Conservation (phyloP, 2,329 filamentous ascomycete genomes). For the Hymenoscyphus fructigenus region DNA sequence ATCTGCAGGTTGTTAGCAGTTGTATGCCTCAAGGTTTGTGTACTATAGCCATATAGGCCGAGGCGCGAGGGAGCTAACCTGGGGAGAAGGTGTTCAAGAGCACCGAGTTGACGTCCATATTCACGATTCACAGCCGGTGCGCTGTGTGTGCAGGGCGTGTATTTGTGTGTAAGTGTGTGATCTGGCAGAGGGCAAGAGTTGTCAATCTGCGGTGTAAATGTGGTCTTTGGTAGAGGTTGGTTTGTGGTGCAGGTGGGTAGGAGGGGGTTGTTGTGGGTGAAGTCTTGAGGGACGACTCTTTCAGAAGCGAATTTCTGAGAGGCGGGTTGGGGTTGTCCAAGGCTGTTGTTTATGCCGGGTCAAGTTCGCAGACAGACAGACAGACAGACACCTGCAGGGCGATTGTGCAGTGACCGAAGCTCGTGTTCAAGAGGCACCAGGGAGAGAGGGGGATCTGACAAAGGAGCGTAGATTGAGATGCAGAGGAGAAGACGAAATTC, state of each 20-base stretch:
- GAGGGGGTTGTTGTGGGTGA: slow-evolving; percentile 12
- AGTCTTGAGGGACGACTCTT: slow-evolving; percentile 22
- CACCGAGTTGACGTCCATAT: slow-evolving; percentile 97
- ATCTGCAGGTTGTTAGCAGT: slow-evolving; percentile 60
- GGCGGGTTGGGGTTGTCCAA: slow-evolving; percentile 15
- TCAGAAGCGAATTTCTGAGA: slow-evolving; percentile 28
- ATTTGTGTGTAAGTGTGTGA: not conserved
- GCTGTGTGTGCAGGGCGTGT: slow-evolving; percentile 24
- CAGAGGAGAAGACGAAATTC: slow-evolving; percentile 14
- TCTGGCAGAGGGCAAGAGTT: slow-evolving; percentile 7
- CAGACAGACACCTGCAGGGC: not conserved
- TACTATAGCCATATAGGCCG: not conserved
- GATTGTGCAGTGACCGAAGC: slow-evolving; percentile 23
- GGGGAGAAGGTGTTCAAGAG: slow-evolving; percentile 94
- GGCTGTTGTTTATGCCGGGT: not conserved
- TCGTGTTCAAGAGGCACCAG: not conserved
- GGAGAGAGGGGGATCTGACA: not conserved
- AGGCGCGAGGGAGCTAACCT: slow-evolving; percentile 57
- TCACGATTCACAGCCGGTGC: slow-evolving; percentile 41
- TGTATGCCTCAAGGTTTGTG: not conserved
- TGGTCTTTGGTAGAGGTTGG: not conserved
- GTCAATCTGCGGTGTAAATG: slow-evolving; percentile 4
- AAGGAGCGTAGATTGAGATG: slow-evolving; percentile 13
- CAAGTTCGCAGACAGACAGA: not conserved
- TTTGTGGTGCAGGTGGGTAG: slow-evolving; percentile 15